Conservation (phyloP, 495 filamentous ascomycete genomes). For the Saxophila tyrrhenica region DNA sequence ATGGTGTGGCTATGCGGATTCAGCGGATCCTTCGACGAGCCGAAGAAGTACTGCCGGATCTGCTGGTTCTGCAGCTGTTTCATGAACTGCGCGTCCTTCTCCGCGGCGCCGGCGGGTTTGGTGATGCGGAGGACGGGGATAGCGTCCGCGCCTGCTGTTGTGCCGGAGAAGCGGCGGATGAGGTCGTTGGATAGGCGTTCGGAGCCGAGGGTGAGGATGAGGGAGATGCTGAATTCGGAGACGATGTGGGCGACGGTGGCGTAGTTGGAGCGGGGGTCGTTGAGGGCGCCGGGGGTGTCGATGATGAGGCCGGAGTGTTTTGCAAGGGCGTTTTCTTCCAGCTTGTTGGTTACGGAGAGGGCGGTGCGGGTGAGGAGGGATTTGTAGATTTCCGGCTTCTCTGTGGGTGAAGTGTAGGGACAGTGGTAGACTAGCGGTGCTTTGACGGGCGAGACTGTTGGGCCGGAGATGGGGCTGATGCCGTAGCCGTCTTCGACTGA, state of each 20-base stretch:
- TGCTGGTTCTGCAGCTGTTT: conserved; percentile 57
- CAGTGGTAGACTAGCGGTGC: conserved; percentile 87
- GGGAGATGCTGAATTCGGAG: conserved; percentile 55
- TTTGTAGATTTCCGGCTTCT: conserved; percentile 60
- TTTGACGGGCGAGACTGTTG: conserved; percentile 78
- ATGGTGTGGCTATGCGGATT: conserved; percentile 75
- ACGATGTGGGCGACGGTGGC: conserved; percentile 73
- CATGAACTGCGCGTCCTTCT: conserved; percentile 65
- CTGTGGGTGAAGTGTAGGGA: conserved; percentile 62
- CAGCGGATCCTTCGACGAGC: conserved; percentile 60
- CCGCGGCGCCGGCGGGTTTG: conserved; percentile 80
- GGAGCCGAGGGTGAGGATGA: conserved; percentile 74
- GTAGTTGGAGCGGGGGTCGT: conserved; percentile 48
- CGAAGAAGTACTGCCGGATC: conserved; percentile 91
- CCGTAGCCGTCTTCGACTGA: conserved; percentile 90
- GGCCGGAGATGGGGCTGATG: conserved; percentile 78
- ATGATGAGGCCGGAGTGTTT: conserved; percentile 69
- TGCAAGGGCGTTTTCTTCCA: conserved; percentile 64
- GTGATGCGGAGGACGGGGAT: conserved; percentile 67
- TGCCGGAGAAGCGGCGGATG: conserved; percentile 49
- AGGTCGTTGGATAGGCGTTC: conserved; percentile 71
- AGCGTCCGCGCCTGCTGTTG: conserved; percentile 43
- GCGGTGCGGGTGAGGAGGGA: conserved; percentile 66
- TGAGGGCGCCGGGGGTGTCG: conserved; percentile 66
- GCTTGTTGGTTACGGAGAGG: conserved; percentile 61